phyloP scores from a whole-genome alignment of 1,139 yeast species.

The Sugiyamaella castrensis region DNA sequence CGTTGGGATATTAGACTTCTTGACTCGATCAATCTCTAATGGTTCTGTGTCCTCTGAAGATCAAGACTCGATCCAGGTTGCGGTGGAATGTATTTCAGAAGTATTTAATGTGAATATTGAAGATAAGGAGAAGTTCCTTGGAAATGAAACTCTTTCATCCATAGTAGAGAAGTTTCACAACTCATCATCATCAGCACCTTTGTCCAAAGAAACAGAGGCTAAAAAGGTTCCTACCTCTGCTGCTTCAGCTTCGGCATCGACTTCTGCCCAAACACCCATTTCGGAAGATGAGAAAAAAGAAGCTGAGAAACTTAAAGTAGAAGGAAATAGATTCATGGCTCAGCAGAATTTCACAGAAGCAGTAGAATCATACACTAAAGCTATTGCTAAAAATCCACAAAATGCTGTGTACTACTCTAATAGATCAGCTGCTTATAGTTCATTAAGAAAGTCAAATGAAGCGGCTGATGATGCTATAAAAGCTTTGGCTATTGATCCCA shows the following conservation, averaged over 20 bases:
- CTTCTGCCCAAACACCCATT: conserved; percentile 31
- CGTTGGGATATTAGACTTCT: conserved; percentile 68
- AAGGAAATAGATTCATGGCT: conserved; percentile 94
- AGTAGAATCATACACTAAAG: conserved; percentile 71
- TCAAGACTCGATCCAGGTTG: conserved; percentile 90
- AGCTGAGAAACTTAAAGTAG: conserved; percentile 81
- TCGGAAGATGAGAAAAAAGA: conserved; percentile 54
- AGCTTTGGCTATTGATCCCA: conserved; percentile 75
- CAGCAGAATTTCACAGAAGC: conserved; percentile 67
- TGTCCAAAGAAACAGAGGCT: conserved; percentile 22
- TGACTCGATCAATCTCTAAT: conserved; percentile 56
- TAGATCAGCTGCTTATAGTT: conserved; percentile 96
- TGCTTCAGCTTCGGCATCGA: conserved; percentile 12
- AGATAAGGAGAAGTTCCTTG: conserved; percentile 44
- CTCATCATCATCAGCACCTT: neutral
- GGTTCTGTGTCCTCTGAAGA: conserved; percentile 75
- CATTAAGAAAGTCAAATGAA: conserved; percentile 64
- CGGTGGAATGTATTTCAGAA: conserved; percentile 87
- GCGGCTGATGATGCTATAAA: conserved; percentile 82
- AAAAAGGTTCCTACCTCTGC: conserved; percentile 23
- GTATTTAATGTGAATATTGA: conserved; percentile 67
- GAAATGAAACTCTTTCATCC: conserved; percentile 41
- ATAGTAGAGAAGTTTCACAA: conserved; percentile 30
- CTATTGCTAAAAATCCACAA: conserved; percentile 65
- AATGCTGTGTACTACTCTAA: conserved; percentile 88